Conservation (phyloP, 2,329 filamentous ascomycete genomes). For the Dothiorella sarmentorum region DNA sequence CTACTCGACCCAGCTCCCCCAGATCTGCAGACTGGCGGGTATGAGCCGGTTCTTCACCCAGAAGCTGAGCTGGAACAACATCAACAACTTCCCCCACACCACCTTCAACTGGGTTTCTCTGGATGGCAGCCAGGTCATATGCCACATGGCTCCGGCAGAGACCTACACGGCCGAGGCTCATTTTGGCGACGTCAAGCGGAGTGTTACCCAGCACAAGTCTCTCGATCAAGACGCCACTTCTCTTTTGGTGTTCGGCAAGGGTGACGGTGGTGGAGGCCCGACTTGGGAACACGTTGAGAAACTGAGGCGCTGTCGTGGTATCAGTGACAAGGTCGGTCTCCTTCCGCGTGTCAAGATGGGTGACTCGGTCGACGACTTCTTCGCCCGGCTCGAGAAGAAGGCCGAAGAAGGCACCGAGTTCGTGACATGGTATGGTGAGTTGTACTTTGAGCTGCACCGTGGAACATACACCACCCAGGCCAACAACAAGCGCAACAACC, state of each 20-base stretch:
- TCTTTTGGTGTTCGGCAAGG: constrained; percentile 91
- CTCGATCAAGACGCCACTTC: constrained; percentile 90
- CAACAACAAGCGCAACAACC: constrained; percentile 95
- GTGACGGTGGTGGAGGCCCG: constrained; percentile 91
- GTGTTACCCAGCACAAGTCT: constrained; percentile 88
- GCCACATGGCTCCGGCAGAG: constrained; percentile 94
- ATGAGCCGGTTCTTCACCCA: constrained; percentile 98
- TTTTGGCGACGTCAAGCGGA: constrained; percentile 90
- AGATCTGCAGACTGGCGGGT: constrained; percentile 87
- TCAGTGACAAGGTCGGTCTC: constrained; percentile 80
- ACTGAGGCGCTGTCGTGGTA: constrained; percentile 83
- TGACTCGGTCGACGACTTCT: constrained; percentile 90
- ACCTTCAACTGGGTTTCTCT: constrained; percentile 98
- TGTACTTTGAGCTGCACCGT: constrained; percentile 96
- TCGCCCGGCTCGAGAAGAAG: constrained; percentile 78
- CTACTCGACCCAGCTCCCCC: constrained; percentile 91
- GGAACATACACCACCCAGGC: constrained; percentile 97
- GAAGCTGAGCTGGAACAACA: constrained; percentile 99
- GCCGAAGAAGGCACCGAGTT: constrained; percentile 64
- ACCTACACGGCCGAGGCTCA: constrained; percentile 94
- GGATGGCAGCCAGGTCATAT: constrained; percentile 93
- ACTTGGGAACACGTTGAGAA: constrained; percentile 95
- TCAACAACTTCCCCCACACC: constrained; percentile 97
- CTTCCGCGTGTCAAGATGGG: constrained; percentile 88
- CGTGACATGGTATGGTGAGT: constrained; percentile 94